Evolutionary conservation across 2,329 filamentous ascomycete genomes (phyloP).

Genomic region (Colletotrichum shisoi): DNA sequence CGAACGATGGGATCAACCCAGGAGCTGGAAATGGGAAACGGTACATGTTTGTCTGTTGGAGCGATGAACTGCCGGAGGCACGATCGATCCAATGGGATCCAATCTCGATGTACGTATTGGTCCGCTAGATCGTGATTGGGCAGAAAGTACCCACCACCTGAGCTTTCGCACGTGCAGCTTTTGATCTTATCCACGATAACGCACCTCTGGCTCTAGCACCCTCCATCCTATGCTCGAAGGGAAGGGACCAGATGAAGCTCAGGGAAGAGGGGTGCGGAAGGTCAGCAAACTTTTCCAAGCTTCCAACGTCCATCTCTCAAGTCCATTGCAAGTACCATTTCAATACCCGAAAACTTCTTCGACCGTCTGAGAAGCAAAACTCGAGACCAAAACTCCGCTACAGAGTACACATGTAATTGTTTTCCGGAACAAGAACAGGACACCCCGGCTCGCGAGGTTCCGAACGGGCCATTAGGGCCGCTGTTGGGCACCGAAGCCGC

Average conservation of each 20-base stretch:
- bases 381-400: neutral
- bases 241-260: neutral
- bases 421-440: conserved; percentile 5
- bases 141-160: neutral
- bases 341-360: no score
- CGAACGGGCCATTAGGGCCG: conserved; percentile 33
- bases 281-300: neutral
- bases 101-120: neutral
- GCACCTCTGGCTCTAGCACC: neutral
- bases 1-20: conserved; percentile 8
- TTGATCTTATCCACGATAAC: neutral
- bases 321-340: neutral
- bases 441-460: conserved; percentile 11
- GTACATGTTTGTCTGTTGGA: neutral
- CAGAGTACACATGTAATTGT: neutral
- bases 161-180: neutral
- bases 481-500: conserved; percentile 31
- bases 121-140: neutral
- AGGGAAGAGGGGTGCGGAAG: neutral
- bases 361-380: neutral
- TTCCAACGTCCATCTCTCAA: neutral
- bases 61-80: neutral
- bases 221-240: neutral
- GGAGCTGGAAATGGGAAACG: neutral
- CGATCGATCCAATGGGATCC: neutral